These are phyloP conservation scores for Barnettozyma sp. DNA, from an alignment of 805 yeast genomes.

Conservation along the genomic window DNA sequence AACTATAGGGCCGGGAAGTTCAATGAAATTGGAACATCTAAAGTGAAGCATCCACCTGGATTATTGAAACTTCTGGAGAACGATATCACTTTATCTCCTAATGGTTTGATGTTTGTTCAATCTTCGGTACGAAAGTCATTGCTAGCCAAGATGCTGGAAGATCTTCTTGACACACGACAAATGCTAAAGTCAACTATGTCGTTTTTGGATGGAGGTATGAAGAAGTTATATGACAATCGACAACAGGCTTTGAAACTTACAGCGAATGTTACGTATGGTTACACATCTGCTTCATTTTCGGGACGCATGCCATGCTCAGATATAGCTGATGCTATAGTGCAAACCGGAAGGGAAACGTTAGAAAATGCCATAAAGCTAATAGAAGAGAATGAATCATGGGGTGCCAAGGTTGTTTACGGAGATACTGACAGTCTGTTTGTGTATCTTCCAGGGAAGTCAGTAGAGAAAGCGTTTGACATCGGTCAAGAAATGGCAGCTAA, in stretches of 20 bases:
- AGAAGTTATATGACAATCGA: conserved; percentile 58
- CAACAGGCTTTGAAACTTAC: conserved; percentile 84
- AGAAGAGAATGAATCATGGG: conserved; percentile 55
- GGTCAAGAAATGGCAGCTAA: conserved; percentile 64
- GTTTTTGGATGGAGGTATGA: conserved; percentile 40
- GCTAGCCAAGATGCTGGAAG: conserved; percentile 77
- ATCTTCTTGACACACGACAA: conserved; percentile 71
- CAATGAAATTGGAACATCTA: conserved; percentile 44
- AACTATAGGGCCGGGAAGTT: conserved; percentile 36
- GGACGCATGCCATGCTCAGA: conserved; percentile 98
- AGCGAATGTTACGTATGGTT: conserved; percentile 96
- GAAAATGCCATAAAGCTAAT: conserved; percentile 63
- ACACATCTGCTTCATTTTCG: conserved; percentile 88
- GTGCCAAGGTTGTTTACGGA: conserved; percentile 92
- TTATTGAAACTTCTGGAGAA: conserved; percentile 45
- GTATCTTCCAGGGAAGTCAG: conserved; percentile 76
- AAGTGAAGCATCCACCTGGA: conserved; percentile 48
- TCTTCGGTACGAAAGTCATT: conserved; percentile 59
- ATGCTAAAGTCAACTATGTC: conserved; percentile 74
- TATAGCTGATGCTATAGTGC: conserved; percentile 89
- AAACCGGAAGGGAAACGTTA: conserved; percentile 82
- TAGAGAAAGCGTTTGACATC: conserved; percentile 65
- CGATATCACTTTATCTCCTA: conserved; percentile 69
- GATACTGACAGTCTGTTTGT: conserved; percentile 95
- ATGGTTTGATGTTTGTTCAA: conserved; percentile 76